A percentile compares a stretch with the other conserved stretches of the same genome.
phyloP scores from a whole-genome alignment of 371 early-diverging fungal genomes.

The Entomophthora muscae region DNA sequence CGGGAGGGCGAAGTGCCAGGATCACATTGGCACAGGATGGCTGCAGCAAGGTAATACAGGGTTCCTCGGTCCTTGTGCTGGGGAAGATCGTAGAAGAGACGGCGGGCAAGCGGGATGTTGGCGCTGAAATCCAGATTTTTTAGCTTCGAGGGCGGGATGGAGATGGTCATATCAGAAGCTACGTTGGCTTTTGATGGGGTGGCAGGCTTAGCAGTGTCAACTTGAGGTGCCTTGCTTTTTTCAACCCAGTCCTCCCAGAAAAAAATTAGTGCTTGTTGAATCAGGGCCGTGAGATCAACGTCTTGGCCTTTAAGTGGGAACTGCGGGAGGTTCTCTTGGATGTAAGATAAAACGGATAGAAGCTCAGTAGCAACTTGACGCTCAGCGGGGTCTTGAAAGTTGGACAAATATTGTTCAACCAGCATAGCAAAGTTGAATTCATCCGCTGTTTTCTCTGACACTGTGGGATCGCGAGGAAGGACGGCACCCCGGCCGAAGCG shows the following conservation, averaged over 20 bases:
- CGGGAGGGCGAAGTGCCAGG: background rate
- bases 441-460: slow-evolving; percentile 70
- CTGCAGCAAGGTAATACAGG: slow-evolving; percentile 34
- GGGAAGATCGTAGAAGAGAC: slow-evolving; percentile 64
- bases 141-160: background rate
- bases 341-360: slow-evolving; percentile 39
- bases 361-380: slow-evolving; percentile 61
- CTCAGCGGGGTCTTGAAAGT: slow-evolving; percentile 64
- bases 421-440: slow-evolving; percentile 62
- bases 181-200: slow-evolving; percentile 1
- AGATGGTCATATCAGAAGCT: background rate
- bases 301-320: slow-evolving; percentile 26
- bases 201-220: slow-evolving; percentile 10
- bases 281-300: slow-evolving; percentile 36
- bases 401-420: slow-evolving; percentile 49
- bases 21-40: slow-evolving; percentile 9
- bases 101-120: slow-evolving; percentile 40
- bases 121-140: slow-evolving; percentile 28
- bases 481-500: slow-evolving; percentile 31
- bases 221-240: slow-evolving; percentile 18
- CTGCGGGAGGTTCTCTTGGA: slow-evolving; percentile 42
- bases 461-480: slow-evolving; percentile 62
- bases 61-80: slow-evolving; percentile 47
- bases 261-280: slow-evolving; percentile 37
- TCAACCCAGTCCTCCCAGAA: slow-evolving; percentile 53